phyloP scores from a whole-genome alignment of 164 flowering plant species.

The Liriodendron chinense region DNA sequence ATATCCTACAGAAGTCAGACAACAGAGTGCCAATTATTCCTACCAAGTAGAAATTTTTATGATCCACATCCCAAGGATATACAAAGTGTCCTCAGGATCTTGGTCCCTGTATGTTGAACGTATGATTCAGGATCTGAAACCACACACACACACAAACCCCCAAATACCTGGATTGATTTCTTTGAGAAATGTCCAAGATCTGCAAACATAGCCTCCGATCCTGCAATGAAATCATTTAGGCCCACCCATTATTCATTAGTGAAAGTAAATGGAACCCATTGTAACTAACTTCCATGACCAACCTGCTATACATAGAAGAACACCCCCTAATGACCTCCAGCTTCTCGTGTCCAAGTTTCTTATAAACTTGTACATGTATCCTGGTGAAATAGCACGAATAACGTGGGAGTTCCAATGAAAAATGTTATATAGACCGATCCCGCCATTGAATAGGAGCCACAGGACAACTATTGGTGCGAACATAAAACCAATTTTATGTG shows the following conservation, averaged over 20 bases:
- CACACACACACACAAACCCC: no score
- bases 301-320: constrained; percentile 84
- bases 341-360: constrained; percentile 57
- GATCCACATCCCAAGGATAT: no score
- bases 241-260: background rate
- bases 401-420: constrained; percentile 69
- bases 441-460: constrained; percentile 81
- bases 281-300: background rate
- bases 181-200: constrained; percentile 92
- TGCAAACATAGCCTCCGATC: constrained; percentile 94
- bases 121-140: no score
- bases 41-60: no score
- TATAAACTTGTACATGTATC: constrained; percentile 68
- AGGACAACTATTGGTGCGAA: constrained; percentile 77
- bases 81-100: no score
- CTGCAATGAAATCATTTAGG: constrained; percentile 31
- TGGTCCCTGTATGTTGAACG: no score
- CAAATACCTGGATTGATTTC: constrained; percentile 76
- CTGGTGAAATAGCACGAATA: constrained; percentile 69
- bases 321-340: constrained; percentile 88
- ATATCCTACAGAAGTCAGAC: no score
- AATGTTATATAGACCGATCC: constrained; percentile 77
- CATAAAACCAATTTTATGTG: constrained; percentile 73
- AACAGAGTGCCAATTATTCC: no score
- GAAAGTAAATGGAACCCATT: background rate